phyloP scores from a whole-genome alignment of 805 yeast species.

The Starmerella vaccinii region DNA sequence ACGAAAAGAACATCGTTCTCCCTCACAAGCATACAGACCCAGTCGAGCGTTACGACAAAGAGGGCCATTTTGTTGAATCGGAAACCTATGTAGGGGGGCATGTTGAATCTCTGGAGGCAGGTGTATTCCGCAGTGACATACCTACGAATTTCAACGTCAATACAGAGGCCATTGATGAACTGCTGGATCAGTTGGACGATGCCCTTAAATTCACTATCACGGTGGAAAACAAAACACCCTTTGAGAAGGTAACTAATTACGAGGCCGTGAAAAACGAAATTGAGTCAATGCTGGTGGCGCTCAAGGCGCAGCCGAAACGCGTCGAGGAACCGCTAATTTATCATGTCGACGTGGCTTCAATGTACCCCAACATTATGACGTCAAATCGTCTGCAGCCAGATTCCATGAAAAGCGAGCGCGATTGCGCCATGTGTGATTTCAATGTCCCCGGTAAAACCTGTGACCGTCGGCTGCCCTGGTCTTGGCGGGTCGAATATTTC shows the following conservation, averaged over 20 bases:
- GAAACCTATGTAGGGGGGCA: constrained; percentile 99
- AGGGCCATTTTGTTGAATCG: constrained; percentile 86
- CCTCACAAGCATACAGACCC: constrained; percentile 95
- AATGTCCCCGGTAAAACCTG: constrained; percentile 90
- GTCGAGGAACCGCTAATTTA: constrained; percentile 77
- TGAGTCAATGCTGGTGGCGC: constrained; percentile 42
- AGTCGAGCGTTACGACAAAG: constrained; percentile 83
- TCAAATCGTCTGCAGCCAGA: constrained; percentile 96
- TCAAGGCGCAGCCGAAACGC: constrained; percentile 54
- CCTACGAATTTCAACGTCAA: constrained; percentile 66
- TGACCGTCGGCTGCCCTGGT: constrained; percentile 86
- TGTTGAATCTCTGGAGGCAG: constrained; percentile 95
- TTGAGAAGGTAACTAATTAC: constrained; percentile 47
- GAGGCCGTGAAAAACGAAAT: constrained; percentile 62
- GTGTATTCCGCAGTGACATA: constrained; percentile 88
- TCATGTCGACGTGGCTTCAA: constrained; percentile 97
- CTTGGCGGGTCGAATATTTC: constrained; percentile 95
- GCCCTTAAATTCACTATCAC: constrained; percentile 75
- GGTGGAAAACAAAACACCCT: constrained; percentile 71
- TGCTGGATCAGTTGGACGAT: constrained; percentile 57
- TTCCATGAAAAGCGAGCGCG: constrained; percentile 88
- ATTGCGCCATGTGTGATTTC: constrained; percentile 95
- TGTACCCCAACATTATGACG: constrained; percentile 99
- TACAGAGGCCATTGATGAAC: constrained; percentile 70
- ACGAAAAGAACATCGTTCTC: constrained; percentile 57